These are phyloP conservation scores for Thuja plicata DNA, from an alignment of 83 land plant species.

Conservation along the genomic window DNA sequence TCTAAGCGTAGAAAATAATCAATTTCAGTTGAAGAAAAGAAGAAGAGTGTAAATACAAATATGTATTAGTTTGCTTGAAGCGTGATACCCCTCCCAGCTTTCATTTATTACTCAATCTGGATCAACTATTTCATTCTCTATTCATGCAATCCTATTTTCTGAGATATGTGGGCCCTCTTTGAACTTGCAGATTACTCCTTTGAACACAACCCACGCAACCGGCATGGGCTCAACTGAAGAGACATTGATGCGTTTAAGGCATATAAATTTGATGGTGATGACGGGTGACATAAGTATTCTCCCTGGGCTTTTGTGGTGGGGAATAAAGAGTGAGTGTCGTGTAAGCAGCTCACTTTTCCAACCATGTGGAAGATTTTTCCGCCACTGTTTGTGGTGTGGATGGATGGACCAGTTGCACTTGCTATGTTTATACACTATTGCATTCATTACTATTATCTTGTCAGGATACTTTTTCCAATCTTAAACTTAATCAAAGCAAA, in stretches of 20 bases:
- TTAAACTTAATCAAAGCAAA: neutral
- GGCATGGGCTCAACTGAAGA: neutral
- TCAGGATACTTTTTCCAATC: neutral
- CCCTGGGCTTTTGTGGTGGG: neutral
- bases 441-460: neutral
- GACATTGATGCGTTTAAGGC: neutral
- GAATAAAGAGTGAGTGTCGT: neutral
- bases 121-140: neutral
- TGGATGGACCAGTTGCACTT: neutral
- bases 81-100: neutral
- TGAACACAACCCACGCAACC: neutral
- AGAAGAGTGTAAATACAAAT: neutral
- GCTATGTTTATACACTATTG: too few relatives aligned
- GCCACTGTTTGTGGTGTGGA: neutral
- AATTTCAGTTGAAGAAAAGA: neutral
- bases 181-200: neutral
- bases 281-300: neutral
- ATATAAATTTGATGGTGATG: neutral
- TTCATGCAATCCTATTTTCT: neutral
- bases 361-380: neutral
- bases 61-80: neutral
- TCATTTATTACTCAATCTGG: neutral
- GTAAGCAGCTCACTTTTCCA: neutral
- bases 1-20: neutral
- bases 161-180: neutral